Evolutionary conservation across 2,329 filamentous ascomycete genomes (phyloP).

Genomic region (Fusarium protoensiforme): DNA sequence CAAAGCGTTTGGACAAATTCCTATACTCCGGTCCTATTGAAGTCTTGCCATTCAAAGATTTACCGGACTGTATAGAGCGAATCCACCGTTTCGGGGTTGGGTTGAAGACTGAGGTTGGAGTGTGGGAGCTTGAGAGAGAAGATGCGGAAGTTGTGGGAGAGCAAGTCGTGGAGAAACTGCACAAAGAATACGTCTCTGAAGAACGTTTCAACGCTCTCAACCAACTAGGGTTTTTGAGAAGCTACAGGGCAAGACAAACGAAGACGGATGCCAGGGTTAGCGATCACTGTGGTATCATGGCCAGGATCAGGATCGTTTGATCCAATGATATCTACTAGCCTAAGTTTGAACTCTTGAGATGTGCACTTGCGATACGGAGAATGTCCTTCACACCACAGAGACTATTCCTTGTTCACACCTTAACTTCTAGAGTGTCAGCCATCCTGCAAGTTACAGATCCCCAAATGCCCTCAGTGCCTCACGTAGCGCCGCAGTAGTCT

Average conservation of each 20-base stretch:
- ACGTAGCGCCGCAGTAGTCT: not conserved
- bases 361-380: not conserved
- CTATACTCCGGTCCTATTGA: not conserved
- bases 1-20: slow-evolving; percentile 11
- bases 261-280: not conserved
- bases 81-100: not conserved
- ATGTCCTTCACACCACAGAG: accelerated
- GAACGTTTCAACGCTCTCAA: not conserved
- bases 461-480: not conserved
- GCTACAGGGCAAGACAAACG: not conserved
- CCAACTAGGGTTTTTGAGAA: not conserved
- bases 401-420: accelerated
- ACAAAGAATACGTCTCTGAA: not conserved
- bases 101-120: not conserved
- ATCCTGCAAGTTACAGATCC: no score
- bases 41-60: not conserved
- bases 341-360: not conserved
- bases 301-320: not conserved
- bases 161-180: not conserved
- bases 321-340: no score
- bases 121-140: slow-evolving; percentile 7
- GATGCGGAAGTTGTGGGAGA: not conserved
- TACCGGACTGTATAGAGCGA: not conserved
- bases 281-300: slow-evolving; percentile 3
- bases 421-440: no score